Evolutionary conservation across 345 rosid genomes (phyloP).

Genomic region (Toxicodendron radicans): DNA sequence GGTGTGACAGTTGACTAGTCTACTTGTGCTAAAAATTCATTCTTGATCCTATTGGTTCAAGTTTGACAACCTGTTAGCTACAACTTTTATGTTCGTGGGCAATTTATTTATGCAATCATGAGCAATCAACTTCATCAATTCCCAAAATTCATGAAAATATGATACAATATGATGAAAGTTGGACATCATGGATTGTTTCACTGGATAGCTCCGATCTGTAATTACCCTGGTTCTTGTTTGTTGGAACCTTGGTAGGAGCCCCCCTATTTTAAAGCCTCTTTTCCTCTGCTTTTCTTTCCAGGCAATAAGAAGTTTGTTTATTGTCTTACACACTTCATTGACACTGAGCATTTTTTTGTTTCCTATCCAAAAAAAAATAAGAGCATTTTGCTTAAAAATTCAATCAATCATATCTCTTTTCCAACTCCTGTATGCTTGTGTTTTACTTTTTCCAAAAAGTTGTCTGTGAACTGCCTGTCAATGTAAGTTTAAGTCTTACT

Average conservation of each 20-base stretch:
- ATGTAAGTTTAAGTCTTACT: conserved; percentile 1
- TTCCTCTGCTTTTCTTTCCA: not conserved
- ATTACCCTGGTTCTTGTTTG: not conserved
- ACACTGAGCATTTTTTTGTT: no score
- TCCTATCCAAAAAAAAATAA: no score
- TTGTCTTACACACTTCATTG: not conserved
- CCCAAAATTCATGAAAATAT: not conserved
- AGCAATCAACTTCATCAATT: not conserved
- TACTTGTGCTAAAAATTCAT: not conserved
- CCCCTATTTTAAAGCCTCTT: not conserved
- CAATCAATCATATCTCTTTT: not conserved
- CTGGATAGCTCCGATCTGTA: not conserved
- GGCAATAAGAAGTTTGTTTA: no score
- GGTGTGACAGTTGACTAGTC: not conserved
- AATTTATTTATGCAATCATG: not conserved
- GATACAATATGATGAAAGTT: not conserved
- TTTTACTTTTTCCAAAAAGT: not conserved
- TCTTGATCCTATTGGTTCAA: not conserved
- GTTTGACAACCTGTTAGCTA: not conserved
- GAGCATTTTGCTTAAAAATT: no score
- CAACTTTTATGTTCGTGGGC: not conserved
- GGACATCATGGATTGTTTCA: not conserved
- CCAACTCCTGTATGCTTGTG: not conserved
- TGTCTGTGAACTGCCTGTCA: not conserved
- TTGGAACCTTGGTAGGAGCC: not conserved